These are phyloP conservation scores for Euryodendron excelsum DNA, from an alignment of 148 eudicot species.

Conservation along the genomic window DNA sequence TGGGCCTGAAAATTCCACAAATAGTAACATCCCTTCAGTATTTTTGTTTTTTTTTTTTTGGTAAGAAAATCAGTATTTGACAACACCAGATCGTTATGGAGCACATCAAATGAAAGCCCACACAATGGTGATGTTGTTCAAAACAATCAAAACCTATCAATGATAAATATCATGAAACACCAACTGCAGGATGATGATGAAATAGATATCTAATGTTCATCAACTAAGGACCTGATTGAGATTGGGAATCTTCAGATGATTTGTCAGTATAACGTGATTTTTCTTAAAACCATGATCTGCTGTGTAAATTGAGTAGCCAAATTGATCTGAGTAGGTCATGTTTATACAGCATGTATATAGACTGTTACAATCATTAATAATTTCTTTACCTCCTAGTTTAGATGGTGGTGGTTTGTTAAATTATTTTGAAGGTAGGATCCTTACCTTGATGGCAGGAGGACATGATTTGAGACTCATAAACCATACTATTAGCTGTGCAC, in stretches of 20 bases:
- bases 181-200: neutral
- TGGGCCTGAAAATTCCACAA: neutral
- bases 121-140: too few species aligned
- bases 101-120: too few species aligned
- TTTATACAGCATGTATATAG: neutral
- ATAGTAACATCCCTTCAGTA: neutral
- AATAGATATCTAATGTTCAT: neutral
- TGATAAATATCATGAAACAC: neutral
- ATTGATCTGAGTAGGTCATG: neutral
- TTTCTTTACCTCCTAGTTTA: neutral
- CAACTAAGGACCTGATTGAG: neutral
- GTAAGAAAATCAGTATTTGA: neutral
- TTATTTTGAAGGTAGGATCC: neutral
- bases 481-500: conserved; percentile 64
- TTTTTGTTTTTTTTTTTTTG: neutral
- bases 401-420: neutral
- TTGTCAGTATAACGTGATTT: neutral
- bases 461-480: neutral
- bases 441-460: neutral
- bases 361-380: neutral
- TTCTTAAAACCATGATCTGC: neutral
- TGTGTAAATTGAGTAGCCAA: neutral
- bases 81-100: neutral
- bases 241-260: neutral
- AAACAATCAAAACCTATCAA: too few species aligned